Evolutionary conservation across 225 moss, liverwort and hornwort species (phyloP).

Genomic region (Asterella californica): DNA sequence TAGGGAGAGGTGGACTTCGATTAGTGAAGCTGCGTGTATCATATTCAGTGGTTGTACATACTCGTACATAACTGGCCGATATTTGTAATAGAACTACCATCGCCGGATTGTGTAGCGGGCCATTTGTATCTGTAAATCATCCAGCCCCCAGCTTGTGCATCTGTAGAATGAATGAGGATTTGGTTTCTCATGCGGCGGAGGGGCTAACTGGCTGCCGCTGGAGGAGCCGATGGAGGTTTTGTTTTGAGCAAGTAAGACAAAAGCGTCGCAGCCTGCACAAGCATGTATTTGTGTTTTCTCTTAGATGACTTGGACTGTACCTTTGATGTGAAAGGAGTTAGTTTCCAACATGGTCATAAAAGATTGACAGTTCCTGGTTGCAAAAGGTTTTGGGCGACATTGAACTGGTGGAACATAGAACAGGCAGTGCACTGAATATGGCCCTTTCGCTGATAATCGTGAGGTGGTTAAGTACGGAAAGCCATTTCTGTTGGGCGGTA

Average conservation of each 20-base stretch:
- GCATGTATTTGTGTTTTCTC: background rate
- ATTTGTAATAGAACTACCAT: background rate
- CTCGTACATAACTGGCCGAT: background rate
- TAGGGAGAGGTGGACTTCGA: background rate
- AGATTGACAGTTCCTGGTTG: too few relatives aligned
- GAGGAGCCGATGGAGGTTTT: constrained; percentile 16
- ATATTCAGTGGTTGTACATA: background rate
- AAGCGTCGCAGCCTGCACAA: constrained; percentile 32
- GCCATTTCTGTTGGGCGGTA: too few relatives aligned
- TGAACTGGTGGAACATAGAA: too few relatives aligned
- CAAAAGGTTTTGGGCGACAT: too few relatives aligned
- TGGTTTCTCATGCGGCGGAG: background rate
- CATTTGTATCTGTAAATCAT: background rate
- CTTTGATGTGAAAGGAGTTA: too few relatives aligned
- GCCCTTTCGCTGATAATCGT: too few relatives aligned
- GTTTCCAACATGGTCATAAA: too few relatives aligned
- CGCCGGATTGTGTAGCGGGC: background rate
- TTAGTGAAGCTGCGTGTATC: background rate
- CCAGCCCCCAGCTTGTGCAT: background rate
- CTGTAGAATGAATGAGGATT: background rate
- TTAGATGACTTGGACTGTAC: too few relatives aligned
- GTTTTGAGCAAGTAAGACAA: constrained; percentile 41
- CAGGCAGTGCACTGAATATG: too few relatives aligned
- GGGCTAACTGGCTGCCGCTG: background rate
- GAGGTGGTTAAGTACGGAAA: too few relatives aligned